Conservation (phyloP, 2,329 filamentous ascomycete genomes). For the Didymella pinodella region DNA sequence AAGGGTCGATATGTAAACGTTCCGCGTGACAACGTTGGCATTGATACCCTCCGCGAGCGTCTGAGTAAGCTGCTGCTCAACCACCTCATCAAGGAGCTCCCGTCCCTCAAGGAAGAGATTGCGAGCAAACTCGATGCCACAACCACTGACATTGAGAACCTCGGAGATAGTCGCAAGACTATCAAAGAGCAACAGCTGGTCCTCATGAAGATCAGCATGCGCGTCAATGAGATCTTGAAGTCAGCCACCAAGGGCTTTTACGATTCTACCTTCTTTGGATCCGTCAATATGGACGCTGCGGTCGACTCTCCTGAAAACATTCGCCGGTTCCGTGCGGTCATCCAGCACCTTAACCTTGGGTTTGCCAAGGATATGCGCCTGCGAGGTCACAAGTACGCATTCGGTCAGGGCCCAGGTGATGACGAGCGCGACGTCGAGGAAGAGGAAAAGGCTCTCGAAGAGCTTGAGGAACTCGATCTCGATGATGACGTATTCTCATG, state of each 20-base stretch:
- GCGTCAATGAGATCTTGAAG: background rate
- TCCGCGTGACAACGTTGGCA: background rate
- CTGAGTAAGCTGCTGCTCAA: background rate
- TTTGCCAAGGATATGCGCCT: constrained; percentile 3
- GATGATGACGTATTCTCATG: background rate
- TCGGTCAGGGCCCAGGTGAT: background rate
- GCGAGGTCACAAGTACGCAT: background rate
- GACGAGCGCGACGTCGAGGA: background rate
- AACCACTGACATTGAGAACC: background rate
- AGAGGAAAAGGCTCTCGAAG: background rate
- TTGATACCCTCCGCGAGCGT: background rate
- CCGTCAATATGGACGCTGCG: background rate
- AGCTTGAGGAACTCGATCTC: background rate
- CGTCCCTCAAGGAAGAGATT: background rate
- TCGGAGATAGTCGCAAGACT: constrained; percentile 1
- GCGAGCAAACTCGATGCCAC: background rate
- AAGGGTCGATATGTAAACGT: background rate
- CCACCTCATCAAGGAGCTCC: background rate
- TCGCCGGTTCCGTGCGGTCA: constrained; percentile 1
- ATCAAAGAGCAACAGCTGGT: background rate
- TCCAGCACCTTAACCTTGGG: background rate
- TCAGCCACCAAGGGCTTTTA: background rate
- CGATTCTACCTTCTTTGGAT: background rate
- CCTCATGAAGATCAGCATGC: background rate
- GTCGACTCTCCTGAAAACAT: background rate